Evolutionary conservation across 225 moss, liverwort and hornwort genomes (phyloP).

Genomic region (Rhytidiadelphus loreus): DNA sequence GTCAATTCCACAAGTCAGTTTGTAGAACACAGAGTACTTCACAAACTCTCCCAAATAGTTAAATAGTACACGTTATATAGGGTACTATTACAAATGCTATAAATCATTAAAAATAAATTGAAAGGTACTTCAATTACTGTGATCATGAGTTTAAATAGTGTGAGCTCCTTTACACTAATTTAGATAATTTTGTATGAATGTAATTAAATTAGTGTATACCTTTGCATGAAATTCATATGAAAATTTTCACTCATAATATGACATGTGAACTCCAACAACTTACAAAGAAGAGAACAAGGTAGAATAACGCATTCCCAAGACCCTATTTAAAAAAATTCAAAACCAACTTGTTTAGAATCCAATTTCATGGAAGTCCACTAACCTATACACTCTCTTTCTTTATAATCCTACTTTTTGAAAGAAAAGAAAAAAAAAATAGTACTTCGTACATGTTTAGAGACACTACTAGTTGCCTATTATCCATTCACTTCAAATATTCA

Average conservation of each 20-base stretch:
- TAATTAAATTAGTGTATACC: background rate
- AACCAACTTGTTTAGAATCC: background rate
- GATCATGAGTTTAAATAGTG: background rate
- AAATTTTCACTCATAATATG: rapidly evolving
- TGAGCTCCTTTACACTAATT: rapidly evolving
- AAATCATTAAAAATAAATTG: no score
- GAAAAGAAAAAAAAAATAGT: no score
- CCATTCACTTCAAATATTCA: background rate
- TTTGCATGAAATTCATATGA: background rate
- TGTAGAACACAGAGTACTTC: rapidly evolving
- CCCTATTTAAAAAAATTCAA: no score
- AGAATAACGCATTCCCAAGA: rapidly evolving
- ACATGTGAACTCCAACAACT: background rate
- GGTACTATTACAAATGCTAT: no score
- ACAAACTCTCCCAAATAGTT: background rate
- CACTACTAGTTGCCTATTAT: rapidly evolving
- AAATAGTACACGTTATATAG: rapidly evolving
- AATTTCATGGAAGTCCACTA: rapidly evolving
- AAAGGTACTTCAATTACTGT: background rate
- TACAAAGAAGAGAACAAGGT: rapidly evolving
- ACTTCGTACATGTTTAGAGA: background rate
- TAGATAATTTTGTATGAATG: background rate
- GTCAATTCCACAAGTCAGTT: background rate
- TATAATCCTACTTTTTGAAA: background rate
- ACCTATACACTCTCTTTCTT: background rate